Base-by-base conservation (phyloP, 1,284 basidiomycete species). In the Agroathelia rolfsii region DNA sequence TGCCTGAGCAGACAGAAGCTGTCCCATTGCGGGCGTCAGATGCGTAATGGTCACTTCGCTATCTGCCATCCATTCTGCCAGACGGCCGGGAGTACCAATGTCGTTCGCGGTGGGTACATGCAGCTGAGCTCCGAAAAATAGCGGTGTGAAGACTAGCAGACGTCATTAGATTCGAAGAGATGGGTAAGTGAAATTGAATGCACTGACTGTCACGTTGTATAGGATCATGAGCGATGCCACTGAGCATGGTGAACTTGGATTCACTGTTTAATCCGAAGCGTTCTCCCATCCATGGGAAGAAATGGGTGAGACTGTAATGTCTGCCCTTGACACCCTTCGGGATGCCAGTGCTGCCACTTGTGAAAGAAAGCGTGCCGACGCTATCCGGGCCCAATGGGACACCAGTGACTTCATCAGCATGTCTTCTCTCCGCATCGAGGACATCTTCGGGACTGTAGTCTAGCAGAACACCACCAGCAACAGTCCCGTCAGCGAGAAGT, bases 231-330 rank as follows among this genome's bases (percentile, higher is more conserved):
- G 95, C 95, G 40, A 99, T 99, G 24, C 95, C 95, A 48, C 89
- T 94, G 16, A 99, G 72, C 95, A 99, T 98, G 1, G 95, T 98
- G 52, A 96, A 99, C 56, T 80, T 87, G 40, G 86, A 89, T 17
- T 71, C 60, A 36, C 77, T 64, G 24, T 68, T 65, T 27, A 99
- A 62, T 3, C 72, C 78, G 55, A 98, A 99, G 12, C 79, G 67
- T 52, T 90, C 64, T 13, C 84, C 83, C 95, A 99, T 98, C 95
- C 95, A 99, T 3, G 94, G 94, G 76, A 98, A 98, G 71, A 98
- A 99, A 58, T 98, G 95, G 0, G 95, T 99, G 44, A 99, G 65
- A 45, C 85, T 90, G 59, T 86, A 96, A 56, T 99, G 95, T 28
- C 95, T 68, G 0, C 95, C 95, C 48, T 78, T 77, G 29, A 99